Conservation (phyloP, 2,329 filamentous ascomycete species). For the Cyphellophora europaea region DNA sequence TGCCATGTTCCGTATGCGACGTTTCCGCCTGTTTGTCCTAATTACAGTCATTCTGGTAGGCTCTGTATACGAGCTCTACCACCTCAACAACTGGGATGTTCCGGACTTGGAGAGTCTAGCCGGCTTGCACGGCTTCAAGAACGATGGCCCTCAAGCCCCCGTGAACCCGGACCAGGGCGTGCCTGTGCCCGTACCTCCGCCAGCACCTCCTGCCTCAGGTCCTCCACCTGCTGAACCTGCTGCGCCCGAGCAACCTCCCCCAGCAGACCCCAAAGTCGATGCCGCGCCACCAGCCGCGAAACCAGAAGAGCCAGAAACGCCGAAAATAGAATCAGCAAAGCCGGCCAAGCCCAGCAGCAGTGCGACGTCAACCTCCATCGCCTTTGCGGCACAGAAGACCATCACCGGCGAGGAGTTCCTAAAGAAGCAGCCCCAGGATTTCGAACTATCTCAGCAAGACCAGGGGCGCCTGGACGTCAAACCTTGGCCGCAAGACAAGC, state of each 20-base stretch:
- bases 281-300: neutral
- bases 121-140: neutral
- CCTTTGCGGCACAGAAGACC: neutral
- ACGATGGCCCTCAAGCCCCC: neutral
- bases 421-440: conserved; percentile 7
- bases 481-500: conserved; percentile 11
- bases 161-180: neutral
- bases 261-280: neutral
- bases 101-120: neutral
- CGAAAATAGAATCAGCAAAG: neutral
- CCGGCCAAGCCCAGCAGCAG: neutral
- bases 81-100: neutral
- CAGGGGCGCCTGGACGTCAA: conserved; percentile 24
- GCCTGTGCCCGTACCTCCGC: neutral
- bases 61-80: neutral
- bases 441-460: conserved; percentile 23
- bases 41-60: neutral
- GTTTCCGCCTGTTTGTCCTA: neutral
- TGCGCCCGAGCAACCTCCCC: neutral
- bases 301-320: neutral
- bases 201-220: no score
- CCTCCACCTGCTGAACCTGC: neutral
- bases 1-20: conserved; percentile 1
- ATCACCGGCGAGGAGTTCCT: conserved; percentile 15
- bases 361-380: neutral